Conservation (phyloP, 2,329 filamentous ascomycete species). For the Rhynchosporium secalis region DNA sequence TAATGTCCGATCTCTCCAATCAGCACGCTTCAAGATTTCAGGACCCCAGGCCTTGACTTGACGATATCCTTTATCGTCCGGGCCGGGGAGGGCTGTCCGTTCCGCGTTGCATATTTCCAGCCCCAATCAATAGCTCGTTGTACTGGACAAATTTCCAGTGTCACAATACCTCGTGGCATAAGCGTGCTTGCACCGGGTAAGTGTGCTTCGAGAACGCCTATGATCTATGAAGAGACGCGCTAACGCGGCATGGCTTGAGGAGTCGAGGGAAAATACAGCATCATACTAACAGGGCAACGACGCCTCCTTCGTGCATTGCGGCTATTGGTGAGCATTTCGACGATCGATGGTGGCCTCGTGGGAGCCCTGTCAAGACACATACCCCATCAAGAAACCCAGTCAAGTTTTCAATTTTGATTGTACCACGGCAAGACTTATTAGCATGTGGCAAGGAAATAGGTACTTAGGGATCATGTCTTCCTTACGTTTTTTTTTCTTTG, state of each 20-base stretch:
- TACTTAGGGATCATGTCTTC: not conserved
- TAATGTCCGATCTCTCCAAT: constrained; percentile 8
- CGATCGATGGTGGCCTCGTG: too few relatives aligned
- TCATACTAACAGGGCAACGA: not conserved
- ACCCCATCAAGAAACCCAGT: not conserved
- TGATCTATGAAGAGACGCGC: not conserved
- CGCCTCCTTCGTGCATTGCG: not conserved
- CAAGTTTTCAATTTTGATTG: constrained; percentile 7
- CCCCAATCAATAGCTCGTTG: constrained; percentile 1
- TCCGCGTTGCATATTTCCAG: not conserved
- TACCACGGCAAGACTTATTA: not conserved
- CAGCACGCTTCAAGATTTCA: constrained; percentile 2
- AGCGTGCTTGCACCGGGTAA: not conserved
- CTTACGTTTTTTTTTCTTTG: not conserved
- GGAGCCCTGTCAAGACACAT: not conserved
- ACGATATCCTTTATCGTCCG: not conserved
- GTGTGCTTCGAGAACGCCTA: not conserved
- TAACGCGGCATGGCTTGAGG: not conserved
- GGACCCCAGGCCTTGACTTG: not conserved
- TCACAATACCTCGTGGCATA: constrained; percentile 5
- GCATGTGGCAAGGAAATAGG: not conserved
- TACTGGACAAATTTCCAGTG: constrained; percentile 1
- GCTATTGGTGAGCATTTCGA: not conserved
- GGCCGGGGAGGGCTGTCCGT: not conserved
- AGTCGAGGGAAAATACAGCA: not conserved